Conservation (phyloP, 1,284 basidiomycete genomes). For the Takashimella tepidaria region DNA sequence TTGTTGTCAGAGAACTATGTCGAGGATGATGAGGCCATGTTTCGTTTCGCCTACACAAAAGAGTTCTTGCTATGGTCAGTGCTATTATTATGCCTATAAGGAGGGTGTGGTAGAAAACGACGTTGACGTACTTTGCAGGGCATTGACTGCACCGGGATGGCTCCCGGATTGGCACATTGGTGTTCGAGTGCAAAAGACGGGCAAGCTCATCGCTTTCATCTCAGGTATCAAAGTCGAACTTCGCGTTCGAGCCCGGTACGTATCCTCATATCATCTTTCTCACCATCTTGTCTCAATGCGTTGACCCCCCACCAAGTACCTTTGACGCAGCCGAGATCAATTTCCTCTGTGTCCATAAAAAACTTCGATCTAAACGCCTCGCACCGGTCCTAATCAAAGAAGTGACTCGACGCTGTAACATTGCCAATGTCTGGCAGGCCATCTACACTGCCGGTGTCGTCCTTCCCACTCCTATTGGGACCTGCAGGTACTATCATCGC, state of each 20-base stretch:
- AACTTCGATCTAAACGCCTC: constrained; percentile 88
- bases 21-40: constrained; percentile 91
- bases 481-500: constrained; percentile 88
- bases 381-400: constrained; percentile 98
- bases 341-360: constrained; percentile 97
- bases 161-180: constrained; percentile 92
- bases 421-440: constrained; percentile 90
- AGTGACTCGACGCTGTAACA: constrained; percentile 86
- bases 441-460: constrained; percentile 93
- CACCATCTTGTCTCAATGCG: constrained; percentile 4
- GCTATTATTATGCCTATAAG: not conserved
- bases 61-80: constrained; percentile 88
- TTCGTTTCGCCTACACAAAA: constrained; percentile 92
- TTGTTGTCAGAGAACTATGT: constrained; percentile 92
- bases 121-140: constrained; percentile 62
- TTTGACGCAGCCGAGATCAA: constrained; percentile 86
- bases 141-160: constrained; percentile 89
- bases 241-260: constrained; percentile 72
- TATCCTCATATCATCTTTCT: constrained; percentile 7
- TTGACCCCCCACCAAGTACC: too few relatives aligned
- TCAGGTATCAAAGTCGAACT: constrained; percentile 85
- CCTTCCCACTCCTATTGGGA: constrained; percentile 82
- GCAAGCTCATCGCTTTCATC: constrained; percentile 97
- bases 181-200: constrained; percentile 80
- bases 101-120: too few relatives aligned